phyloP scores from a whole-genome alignment of 768 basidiomycete genomes.

The Cantharellus cinnabarinus region DNA sequence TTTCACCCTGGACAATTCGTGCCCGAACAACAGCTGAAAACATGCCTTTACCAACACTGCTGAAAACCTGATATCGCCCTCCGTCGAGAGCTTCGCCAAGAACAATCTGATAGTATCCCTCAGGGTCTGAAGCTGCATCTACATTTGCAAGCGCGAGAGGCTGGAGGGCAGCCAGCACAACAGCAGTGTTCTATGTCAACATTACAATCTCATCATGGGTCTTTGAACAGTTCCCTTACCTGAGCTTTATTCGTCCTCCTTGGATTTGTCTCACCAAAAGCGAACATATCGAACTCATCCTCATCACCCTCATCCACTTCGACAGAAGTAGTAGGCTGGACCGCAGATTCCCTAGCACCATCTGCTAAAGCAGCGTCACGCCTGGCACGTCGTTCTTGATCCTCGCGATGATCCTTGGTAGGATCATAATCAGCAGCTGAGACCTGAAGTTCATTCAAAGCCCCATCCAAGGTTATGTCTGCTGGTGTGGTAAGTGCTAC shows the following conservation, averaged over 20 bases:
- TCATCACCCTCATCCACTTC: constrained; percentile 50
- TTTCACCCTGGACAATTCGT: constrained; percentile 47
- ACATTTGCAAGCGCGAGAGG: constrained; percentile 25
- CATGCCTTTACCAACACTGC: constrained; percentile 95
- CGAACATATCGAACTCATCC: constrained; percentile 90
- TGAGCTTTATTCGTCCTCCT: constrained; percentile 34
- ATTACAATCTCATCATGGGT: not conserved
- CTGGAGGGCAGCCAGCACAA: not conserved
- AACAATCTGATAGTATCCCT: constrained; percentile 89
- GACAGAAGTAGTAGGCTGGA: constrained; percentile 14
- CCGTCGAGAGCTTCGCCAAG: constrained; percentile 86
- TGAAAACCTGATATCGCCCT: constrained; percentile 85
- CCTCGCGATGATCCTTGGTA: constrained; percentile 60
- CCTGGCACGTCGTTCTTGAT: constrained; percentile 52
- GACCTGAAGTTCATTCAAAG: constrained; percentile 35
- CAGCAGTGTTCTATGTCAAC: not conserved
- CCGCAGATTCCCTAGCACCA: not conserved
- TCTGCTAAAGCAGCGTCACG: constrained; percentile 13
- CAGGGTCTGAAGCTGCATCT: constrained; percentile 81
- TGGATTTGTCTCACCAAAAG: constrained; percentile 34
- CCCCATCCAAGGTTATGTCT: not conserved
- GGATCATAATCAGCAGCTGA: constrained; percentile 90
- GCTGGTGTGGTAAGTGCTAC: not conserved
- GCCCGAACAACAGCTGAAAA: constrained; percentile 93
- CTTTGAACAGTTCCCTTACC: not conserved